A percentile compares a stretch with the other conserved stretches of the same genome.
phyloP scores from a whole-genome alignment of 2,329 filamentous ascomycete species.

The Aspergillus novoparasiticus region DNA sequence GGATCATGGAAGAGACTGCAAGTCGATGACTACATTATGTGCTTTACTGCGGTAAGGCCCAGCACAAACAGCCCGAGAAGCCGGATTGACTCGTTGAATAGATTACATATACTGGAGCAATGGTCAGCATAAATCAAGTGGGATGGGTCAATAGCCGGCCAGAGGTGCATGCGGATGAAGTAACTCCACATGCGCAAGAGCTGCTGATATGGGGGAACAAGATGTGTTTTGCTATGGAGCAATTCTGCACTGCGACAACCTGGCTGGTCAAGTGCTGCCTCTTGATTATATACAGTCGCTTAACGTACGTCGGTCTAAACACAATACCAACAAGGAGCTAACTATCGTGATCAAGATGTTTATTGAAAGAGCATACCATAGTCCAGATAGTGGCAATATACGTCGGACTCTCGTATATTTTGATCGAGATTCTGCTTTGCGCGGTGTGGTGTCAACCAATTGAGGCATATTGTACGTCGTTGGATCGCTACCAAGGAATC shows the following conservation, averaged over 20 bases:
- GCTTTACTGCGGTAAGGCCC: background rate
- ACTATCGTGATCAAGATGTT: background rate
- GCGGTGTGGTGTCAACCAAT: background rate
- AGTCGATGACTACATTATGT: background rate
- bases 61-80: background rate
- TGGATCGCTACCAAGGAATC: background rate
- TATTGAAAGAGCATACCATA: background rate
- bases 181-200: background rate
- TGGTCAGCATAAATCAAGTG: background rate
- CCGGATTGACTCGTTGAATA: background rate
- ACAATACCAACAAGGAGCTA: background rate
- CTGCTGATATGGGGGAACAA: background rate
- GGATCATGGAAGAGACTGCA: background rate
- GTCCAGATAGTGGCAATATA: background rate
- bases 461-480: background rate
- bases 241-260: background rate
- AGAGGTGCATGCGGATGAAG: background rate
- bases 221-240: background rate
- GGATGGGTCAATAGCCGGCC: background rate
- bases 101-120: background rate
- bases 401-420: background rate
- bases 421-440: background rate
- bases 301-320: background rate
- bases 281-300: background rate
- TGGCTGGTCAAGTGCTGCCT: background rate